These are phyloP conservation scores for Termitomyces eurrhizus DNA, from an alignment of 768 basidiomycete species.

Conservation along the genomic window DNA sequence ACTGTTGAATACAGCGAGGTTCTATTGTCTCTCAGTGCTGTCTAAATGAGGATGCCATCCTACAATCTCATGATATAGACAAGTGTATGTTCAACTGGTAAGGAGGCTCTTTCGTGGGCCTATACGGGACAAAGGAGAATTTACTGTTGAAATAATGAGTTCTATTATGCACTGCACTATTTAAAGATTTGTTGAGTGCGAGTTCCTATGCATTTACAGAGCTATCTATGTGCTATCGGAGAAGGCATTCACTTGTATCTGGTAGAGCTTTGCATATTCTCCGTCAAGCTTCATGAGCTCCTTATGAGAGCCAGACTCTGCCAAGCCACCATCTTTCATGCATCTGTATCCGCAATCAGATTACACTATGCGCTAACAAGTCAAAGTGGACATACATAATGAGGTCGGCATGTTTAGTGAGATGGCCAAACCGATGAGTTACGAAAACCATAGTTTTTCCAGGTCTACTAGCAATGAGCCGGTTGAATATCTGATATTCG, in stretches of 20 bases:
- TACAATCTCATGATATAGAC: constrained; percentile 21
- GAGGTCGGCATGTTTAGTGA: constrained; percentile 33
- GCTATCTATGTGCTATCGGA: not conserved
- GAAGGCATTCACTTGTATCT: constrained; percentile 33
- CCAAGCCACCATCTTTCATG: constrained; percentile 33
- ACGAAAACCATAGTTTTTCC: constrained; percentile 39
- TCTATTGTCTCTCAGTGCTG: too few relatives aligned
- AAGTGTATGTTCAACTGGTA: constrained; percentile 34
- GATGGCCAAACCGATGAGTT: constrained; percentile 34
- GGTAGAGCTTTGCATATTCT: constrained; percentile 31
- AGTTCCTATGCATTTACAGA: too few relatives aligned
- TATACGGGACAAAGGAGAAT: constrained; percentile 37
- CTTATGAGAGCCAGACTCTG: constrained; percentile 28
- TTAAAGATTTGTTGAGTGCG: too few relatives aligned
- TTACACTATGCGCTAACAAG: not conserved
- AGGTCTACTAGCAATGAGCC: constrained; percentile 23
- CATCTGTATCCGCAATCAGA: constrained; percentile 19
- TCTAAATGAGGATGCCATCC: too few relatives aligned
- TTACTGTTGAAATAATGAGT: constrained; percentile 37
- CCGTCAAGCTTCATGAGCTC: constrained; percentile 28
- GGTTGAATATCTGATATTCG: constrained; percentile 34
- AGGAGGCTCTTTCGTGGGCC: constrained; percentile 37
- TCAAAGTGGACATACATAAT: constrained; percentile 25
- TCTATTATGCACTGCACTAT: too few relatives aligned
- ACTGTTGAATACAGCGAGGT: too few relatives aligned